phyloP scores from a whole-genome alignment of 129 eudicot genomes.

The Flaveria ramosissima region DNA sequence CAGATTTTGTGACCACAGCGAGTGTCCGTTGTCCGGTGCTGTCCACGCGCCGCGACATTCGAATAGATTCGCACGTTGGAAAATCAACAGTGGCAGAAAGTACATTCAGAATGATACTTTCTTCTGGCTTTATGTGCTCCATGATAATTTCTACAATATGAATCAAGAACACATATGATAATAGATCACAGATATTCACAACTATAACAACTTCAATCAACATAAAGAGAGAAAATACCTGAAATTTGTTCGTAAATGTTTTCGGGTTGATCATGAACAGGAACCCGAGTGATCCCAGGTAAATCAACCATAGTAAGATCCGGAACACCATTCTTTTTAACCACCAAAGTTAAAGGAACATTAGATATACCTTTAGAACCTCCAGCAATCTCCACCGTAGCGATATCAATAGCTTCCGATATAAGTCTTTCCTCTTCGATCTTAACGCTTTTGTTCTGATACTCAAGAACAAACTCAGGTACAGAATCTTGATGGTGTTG shows the following conservation, averaged over 20 bases:
- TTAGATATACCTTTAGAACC: not conserved
- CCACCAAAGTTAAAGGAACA: not conserved
- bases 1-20: slow-evolving; percentile 42
- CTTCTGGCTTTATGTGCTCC: slow-evolving; percentile 26
- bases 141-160: not conserved
- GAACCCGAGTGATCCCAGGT: slow-evolving; percentile 3
- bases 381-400: slow-evolving; percentile 14
- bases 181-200: not conserved
- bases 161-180: not conserved
- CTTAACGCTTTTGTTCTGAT: not conserved
- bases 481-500: slow-evolving; percentile 17
- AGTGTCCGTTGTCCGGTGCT: slow-evolving; percentile 33
- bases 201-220: too few relatives aligned
- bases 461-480: slow-evolving; percentile 7
- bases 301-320: slow-evolving; percentile 7
- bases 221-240: not conserved
- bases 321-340: not conserved
- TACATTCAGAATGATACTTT: slow-evolving; percentile 43
- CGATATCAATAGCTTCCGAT: not conserved
- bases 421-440: not conserved
- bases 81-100: slow-evolving; percentile 36
- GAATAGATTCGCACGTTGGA: slow-evolving; percentile 36
- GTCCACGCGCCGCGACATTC: slow-evolving; percentile 40
- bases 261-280: not conserved
- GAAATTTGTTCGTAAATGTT: not conserved